Base-by-base conservation (phyloP, 768 basidiomycete genomes). In the Piloderma croceum region DNA sequence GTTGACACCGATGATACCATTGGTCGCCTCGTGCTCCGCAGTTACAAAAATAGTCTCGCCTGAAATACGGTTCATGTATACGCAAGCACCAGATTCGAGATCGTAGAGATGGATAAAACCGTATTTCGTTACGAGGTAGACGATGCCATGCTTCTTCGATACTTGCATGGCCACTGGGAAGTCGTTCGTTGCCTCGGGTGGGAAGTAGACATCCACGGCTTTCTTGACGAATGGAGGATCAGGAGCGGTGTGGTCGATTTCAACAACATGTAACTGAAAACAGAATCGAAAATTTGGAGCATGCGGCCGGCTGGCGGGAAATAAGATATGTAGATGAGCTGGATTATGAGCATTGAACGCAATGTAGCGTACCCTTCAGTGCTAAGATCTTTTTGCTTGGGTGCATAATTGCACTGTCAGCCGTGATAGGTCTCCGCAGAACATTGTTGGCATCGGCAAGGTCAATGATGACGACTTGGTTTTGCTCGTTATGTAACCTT, bases 91-190 rank as follows among this genome's bases (percentile, higher is more conserved):
- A 7, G 91, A 79, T 64, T 99, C 96, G 48, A 98, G 79, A 64
- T 99, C 96, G 64, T 99, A 99, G 11, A 99, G 76, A 63, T 98
- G 96, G 57, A 99, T 98, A 69, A 99, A 99, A 31, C 96, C 96
- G 60, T 90, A 98, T 63, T 99, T 99, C 41, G 96, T 98, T 58
- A 97, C 90, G 42, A 99, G 76, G 68, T 93, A 99, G 56, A 96
- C 70, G 63, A 99, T 90, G 24, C 96, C 94, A 63, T 96, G 93
- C 61, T 90, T 89, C 63, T 85, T 82, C 29, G 96, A 98, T 24
- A 98, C 90, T 60, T 99, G 96, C 91, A 99, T 98, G 21, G 96
- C 90, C 21, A 99, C 96, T 13, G 96, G 96, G 73, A 99, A 99
- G 58, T 99, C 96, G 59, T 93, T 97, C 38, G 83, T 85, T 5